A percentile compares a stretch with the other conserved stretches of the same genome.
Evolutionary conservation across 2,329 filamentous ascomycete species (phyloP).

Genomic region (Sclerotinia minor): DNA sequence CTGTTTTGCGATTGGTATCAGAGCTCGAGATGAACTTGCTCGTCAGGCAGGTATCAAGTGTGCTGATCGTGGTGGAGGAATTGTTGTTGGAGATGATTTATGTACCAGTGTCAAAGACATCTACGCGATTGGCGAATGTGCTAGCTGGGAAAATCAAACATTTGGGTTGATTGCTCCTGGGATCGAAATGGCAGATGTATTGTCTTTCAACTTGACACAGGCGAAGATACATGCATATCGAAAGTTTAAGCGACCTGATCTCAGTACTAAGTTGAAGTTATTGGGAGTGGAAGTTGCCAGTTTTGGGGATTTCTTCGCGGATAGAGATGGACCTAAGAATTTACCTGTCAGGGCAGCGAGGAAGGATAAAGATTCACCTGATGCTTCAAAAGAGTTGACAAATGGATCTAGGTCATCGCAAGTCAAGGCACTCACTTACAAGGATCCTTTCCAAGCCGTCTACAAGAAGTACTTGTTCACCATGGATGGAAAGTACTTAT

Average conservation of each 20-base stretch:
- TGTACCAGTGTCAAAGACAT: conserved; percentile 70
- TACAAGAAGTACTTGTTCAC: conserved; percentile 97
- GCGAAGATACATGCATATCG: conserved; percentile 69
- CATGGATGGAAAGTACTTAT: conserved; percentile 80
- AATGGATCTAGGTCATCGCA: conserved; percentile 56
- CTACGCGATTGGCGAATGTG: conserved; percentile 89
- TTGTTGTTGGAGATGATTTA: conserved; percentile 60
- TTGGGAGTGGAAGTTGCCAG: conserved; percentile 89
- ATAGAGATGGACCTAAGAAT: conserved; percentile 75
- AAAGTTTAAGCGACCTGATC: conserved; percentile 76
- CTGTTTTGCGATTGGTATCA: conserved; percentile 88
- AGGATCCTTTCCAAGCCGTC: conserved; percentile 81
- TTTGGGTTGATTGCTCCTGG: conserved; percentile 89
- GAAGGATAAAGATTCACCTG: conserved; percentile 45
- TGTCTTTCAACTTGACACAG: conserved; percentile 88
- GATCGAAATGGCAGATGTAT: conserved; percentile 88
- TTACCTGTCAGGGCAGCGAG: conserved; percentile 61
- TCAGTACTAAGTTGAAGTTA: conserved; percentile 90
- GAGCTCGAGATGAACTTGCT: conserved; percentile 76
- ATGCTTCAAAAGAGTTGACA: conserved; percentile 51
- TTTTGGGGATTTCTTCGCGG: conserved; percentile 92
- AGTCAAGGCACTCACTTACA: conserved; percentile 84
- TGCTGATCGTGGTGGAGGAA: conserved; percentile 71
- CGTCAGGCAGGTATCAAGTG: conserved; percentile 68
- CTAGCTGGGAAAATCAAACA: conserved; percentile 83